These are phyloP conservation scores for Trypanosomatidae sp. DNA, from an alignment of 208 protist genomes.

Conservation along the genomic window DNA sequence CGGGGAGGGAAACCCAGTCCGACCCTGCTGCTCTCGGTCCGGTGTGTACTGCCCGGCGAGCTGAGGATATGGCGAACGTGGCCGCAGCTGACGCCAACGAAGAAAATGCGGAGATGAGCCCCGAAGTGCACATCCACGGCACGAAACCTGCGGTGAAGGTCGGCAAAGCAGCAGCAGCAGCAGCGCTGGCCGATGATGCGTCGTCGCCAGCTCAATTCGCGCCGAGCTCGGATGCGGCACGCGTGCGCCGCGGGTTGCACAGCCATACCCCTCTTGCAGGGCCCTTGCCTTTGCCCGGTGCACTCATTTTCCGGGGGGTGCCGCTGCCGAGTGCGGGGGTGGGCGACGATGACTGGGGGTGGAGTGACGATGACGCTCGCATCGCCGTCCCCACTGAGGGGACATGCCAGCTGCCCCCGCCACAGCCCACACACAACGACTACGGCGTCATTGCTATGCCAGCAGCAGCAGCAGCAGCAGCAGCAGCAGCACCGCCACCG, in stretches of 20 bases:
- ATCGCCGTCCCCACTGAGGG: background rate
- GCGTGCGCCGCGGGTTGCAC: background rate
- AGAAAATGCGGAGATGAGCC: background rate
- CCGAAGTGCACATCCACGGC: background rate
- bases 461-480: too few species aligned
- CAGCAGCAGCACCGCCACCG: background rate
- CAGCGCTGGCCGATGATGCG: background rate
- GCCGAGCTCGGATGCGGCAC: background rate
- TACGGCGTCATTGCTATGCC: background rate
- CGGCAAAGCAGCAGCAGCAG: background rate
- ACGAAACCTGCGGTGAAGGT: background rate
- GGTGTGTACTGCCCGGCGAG: background rate
- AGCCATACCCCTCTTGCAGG: background rate
- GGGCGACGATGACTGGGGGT: conserved; percentile 6
- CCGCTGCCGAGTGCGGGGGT: background rate
- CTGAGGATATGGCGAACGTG: background rate
- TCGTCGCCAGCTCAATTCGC: background rate
- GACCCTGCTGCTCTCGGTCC: background rate
- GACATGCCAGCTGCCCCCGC: background rate
- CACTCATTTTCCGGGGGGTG: background rate
- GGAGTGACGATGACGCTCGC: background rate
- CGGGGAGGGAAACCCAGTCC: background rate
- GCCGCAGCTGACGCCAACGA: conserved; percentile 9
- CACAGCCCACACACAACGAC: background rate
- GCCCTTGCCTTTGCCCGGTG: background rate